These are phyloP conservation scores for Phaffomyces antillensis DNA, from an alignment of 805 yeast genomes.

Conservation along the genomic window DNA sequence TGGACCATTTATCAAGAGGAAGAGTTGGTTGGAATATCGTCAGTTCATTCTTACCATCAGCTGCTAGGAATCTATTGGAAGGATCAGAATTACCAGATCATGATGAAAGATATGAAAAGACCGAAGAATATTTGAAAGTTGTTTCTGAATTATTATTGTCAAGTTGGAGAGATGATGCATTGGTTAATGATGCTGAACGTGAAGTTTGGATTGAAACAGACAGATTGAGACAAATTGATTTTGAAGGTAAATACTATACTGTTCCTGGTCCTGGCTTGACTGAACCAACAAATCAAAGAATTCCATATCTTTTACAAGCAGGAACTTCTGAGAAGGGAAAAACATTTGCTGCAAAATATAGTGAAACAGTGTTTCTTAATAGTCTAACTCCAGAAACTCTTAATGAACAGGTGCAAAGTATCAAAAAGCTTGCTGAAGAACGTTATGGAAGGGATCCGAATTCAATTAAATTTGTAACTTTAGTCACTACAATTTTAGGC, in stretches of 20 bases:
- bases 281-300: conserved; percentile 36
- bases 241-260: conserved; percentile 32
- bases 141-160: conserved; percentile 32
- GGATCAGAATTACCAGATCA: conserved; percentile 29
- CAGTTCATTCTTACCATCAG: conserved; percentile 32
- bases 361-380: conserved; percentile 25
- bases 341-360: conserved; percentile 36
- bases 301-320: conserved; percentile 39
- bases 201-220: conserved; percentile 28
- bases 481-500: conserved; percentile 29
- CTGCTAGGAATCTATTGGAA: conserved; percentile 30
- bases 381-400: conserved; percentile 1
- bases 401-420: conserved; percentile 21
- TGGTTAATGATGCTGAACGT: conserved; percentile 11
- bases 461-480: conserved; percentile 29
- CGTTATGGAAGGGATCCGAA: conserved; percentile 26
- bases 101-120: conserved; percentile 33
- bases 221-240: conserved; percentile 32
- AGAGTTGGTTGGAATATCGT: conserved; percentile 39
- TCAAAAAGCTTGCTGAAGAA: conserved; percentile 25
- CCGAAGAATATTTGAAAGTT: conserved; percentile 37
- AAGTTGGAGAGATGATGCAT: conserved; percentile 39
- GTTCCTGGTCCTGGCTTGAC: conserved; percentile 34
- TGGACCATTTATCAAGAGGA: conserved; percentile 35
- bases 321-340: conserved; percentile 36